A percentile compares a stretch with the other conserved stretches of the same genome.
phyloP scores from a whole-genome alignment of 2,329 filamentous ascomycete species.

The Nemania serpens region DNA sequence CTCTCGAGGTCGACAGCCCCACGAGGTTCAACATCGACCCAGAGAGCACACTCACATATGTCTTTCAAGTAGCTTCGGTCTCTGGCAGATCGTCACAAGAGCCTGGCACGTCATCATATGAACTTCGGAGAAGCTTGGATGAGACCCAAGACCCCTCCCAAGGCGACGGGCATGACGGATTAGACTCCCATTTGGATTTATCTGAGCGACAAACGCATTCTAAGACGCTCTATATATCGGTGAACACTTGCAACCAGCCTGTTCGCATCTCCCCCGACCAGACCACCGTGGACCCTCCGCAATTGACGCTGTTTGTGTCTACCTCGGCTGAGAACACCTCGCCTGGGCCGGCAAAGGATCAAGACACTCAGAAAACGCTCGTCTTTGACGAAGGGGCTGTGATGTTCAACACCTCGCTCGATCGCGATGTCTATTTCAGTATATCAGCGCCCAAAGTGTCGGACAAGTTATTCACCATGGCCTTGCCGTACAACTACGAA shows the following conservation, averaged over 20 bases:
- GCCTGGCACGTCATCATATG: slow-evolving; percentile 22
- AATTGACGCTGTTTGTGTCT: slow-evolving; percentile 80
- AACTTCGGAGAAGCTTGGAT: slow-evolving; percentile 37
- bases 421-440: slow-evolving; percentile 74
- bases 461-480: slow-evolving; percentile 59
- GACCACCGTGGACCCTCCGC: slow-evolving; percentile 60
- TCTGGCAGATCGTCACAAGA: slow-evolving; percentile 45
- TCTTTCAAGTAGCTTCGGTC: slow-evolving; percentile 63
- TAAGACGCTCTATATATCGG: slow-evolving; percentile 74
- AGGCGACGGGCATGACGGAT: slow-evolving; percentile 28
- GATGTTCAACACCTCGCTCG: slow-evolving; percentile 64
- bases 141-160: slow-evolving; percentile 22
- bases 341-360: slow-evolving; percentile 64
- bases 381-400: slow-evolving; percentile 72
- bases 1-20: slow-evolving; percentile 69
- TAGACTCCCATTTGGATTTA: slow-evolving; percentile 25
- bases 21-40: slow-evolving; percentile 62
- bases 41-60: slow-evolving; percentile 67
- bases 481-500: slow-evolving; percentile 71
- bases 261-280: slow-evolving; percentile 53
- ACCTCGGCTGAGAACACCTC: slow-evolving; percentile 64
- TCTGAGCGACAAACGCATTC: slow-evolving; percentile 40
- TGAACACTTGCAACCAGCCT: slow-evolving; percentile 86
- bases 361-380: slow-evolving; percentile 49
- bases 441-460: slow-evolving; percentile 72